Evolutionary conservation across 2,329 filamentous ascomycete genomes (phyloP).

Genomic region (Malbranchea cinnamomea): DNA sequence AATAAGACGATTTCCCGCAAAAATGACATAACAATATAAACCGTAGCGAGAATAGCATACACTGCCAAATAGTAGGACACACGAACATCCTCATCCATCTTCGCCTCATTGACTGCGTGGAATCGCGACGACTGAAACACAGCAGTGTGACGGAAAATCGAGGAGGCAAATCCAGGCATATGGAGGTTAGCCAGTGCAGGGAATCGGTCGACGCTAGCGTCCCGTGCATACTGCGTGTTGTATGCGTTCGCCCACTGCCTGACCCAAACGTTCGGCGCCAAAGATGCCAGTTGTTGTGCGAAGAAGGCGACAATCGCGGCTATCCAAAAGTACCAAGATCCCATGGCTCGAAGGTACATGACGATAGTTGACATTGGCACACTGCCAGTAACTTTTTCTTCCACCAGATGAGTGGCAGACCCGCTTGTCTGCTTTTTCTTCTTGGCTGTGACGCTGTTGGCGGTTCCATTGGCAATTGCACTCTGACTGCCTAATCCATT

Average conservation of each 20-base stretch:
- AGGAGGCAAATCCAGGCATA: too few species aligned
- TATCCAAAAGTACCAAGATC: constrained; percentile 92
- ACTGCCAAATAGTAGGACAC: constrained; percentile 69
- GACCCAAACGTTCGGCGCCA: constrained; percentile 90
- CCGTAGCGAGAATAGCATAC: constrained; percentile 64
- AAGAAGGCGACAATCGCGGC: constrained; percentile 60
- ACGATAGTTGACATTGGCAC: constrained; percentile 78
- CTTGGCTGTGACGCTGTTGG: constrained; percentile 17
- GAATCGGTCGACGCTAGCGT: constrained; percentile 26
- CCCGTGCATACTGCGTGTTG: constrained; percentile 33
- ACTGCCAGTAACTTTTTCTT: constrained; percentile 69
- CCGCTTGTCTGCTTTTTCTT: constrained; percentile 30
- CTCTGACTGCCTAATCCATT: constrained; percentile 34
- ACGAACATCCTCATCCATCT: constrained; percentile 51
- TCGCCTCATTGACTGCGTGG: too few species aligned
- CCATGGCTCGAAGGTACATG: constrained; percentile 81
- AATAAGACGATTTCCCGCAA: constrained; percentile 79
- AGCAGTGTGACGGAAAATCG: too few species aligned
- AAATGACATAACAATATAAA: constrained; percentile 69
- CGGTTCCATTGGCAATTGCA: constrained; percentile 22
- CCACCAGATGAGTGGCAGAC: constrained; percentile 38
- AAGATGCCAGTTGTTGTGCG: constrained; percentile 68
- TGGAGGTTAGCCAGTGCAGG: constrained; percentile 25
- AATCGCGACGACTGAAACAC: constrained; percentile 18
- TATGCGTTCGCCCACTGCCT: constrained; percentile 91